Evolutionary conservation across 441 rosid species (phyloP).

Genomic region (Euphorbia schlechtendalii): DNA sequence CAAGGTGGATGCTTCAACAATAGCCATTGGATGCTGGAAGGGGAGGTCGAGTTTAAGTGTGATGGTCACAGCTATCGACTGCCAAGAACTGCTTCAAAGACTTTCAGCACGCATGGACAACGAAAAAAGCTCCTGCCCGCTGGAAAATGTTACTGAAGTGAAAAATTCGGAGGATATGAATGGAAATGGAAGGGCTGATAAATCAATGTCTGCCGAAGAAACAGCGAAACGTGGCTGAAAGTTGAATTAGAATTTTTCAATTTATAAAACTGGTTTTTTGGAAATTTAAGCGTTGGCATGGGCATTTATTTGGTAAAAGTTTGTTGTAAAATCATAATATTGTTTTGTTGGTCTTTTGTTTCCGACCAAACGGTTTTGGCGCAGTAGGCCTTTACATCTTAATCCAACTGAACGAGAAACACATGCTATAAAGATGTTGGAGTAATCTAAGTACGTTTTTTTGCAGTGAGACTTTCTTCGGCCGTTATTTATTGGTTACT

Average conservation of each 20-base stretch:
- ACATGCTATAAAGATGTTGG: no score
- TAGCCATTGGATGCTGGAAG: constrained; percentile 94
- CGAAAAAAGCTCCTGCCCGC: constrained; percentile 15
- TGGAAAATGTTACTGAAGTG: constrained; percentile 15
- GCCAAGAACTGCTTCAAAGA: constrained; percentile 79
- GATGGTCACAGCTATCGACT: constrained; percentile 82
- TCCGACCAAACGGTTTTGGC: background rate
- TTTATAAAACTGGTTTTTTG: constrained; percentile 2
- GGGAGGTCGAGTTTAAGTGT: constrained; percentile 72
- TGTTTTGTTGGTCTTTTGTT: background rate
- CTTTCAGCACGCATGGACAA: constrained; percentile 34
- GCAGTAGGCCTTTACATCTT: background rate
- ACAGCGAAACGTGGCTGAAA: constrained; percentile 8
- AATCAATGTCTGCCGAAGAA: constrained; percentile 8
- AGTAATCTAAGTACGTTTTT: no score
- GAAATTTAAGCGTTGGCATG: background rate
- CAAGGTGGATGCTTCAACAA: constrained; percentile 39
- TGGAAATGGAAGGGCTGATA: constrained; percentile 8
- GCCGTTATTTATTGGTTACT: background rate
- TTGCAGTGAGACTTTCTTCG: no score
- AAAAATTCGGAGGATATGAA: constrained; percentile 17
- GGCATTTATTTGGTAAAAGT: background rate
- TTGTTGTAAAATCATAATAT: background rate
- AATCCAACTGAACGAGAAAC: background rate
- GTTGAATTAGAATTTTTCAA: background rate